phyloP scores from a whole-genome alignment of 2,329 filamentous ascomycete genomes.

The Diaporthe ilicicola region DNA sequence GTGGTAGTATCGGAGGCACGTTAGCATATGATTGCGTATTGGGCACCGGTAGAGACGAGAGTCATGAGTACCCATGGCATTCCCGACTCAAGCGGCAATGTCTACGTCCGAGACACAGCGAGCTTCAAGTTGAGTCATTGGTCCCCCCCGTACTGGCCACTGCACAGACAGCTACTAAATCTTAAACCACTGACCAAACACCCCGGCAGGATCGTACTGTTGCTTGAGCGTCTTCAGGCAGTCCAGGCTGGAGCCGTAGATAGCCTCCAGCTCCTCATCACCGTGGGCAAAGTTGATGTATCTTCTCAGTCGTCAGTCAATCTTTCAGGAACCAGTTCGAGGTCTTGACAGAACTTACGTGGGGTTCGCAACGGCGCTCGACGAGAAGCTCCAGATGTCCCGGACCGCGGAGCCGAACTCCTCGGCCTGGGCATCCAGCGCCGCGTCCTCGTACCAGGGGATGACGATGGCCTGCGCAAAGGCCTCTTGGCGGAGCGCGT shows the following conservation, averaged over 20 bases:
- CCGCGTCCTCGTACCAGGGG: constrained; percentile 48
- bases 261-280: constrained; percentile 48
- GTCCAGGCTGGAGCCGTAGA: constrained; percentile 56
- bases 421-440: constrained; percentile 45
- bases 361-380: background rate
- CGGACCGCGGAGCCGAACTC: constrained; percentile 44
- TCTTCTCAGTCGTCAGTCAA: background rate
- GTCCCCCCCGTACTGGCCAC: too few species aligned
- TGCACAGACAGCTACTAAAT: background rate
- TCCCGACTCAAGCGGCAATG: too few species aligned
- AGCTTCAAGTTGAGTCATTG: too few species aligned
- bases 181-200: constrained; percentile 43
- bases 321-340: background rate
- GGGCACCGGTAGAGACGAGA: too few species aligned
- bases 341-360: constrained; percentile 4
- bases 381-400: constrained; percentile 36
- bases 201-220: constrained; percentile 55
- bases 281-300: constrained; percentile 64
- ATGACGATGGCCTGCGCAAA: constrained; percentile 47
- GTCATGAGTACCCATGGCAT: too few species aligned
- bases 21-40: too few species aligned
- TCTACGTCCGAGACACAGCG: too few species aligned
- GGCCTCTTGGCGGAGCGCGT: constrained; percentile 34
- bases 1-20: too few species aligned
- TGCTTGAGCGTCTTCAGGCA: constrained; percentile 55